A percentile compares a stretch with the other conserved stretches of the same genome.
Conservation (phyloP, 345 rosid species). For the Populus pruinosa region DNA sequence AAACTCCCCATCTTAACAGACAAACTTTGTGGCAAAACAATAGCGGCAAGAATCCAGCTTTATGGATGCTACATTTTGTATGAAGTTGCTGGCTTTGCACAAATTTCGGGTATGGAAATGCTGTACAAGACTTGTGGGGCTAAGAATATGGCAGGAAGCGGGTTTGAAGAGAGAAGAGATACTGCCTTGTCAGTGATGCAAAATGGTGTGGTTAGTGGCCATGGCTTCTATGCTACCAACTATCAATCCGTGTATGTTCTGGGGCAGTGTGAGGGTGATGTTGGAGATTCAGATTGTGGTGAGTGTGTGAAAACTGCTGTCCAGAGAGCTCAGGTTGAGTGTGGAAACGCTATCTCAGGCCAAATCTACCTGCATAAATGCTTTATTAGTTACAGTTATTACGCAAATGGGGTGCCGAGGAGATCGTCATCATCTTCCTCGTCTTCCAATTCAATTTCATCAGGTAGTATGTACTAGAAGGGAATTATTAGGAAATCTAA, state of each 20-base stretch:
- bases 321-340: constrained; percentile 85
- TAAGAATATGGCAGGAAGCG: constrained; percentile 57
- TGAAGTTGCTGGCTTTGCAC: constrained; percentile 74
- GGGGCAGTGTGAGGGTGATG: constrained; percentile 94
- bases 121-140: constrained; percentile 79
- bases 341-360: constrained; percentile 77
- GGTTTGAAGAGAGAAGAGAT: constrained; percentile 83
- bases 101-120: constrained; percentile 90
- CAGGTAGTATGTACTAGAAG: constrained; percentile 24
- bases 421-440: constrained; percentile 45
- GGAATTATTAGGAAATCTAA: not conserved
- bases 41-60: constrained; percentile 83
- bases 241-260: constrained; percentile 64
- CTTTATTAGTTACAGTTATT: constrained; percentile 71
- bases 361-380: constrained; percentile 90
- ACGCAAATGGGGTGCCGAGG: constrained; percentile 78
- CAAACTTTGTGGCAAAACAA: constrained; percentile 69
- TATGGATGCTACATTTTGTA: constrained; percentile 83
- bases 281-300: constrained; percentile 92
- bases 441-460: constrained; percentile 44
- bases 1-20: constrained; percentile 66
- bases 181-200: constrained; percentile 63
- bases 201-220: constrained; percentile 67
- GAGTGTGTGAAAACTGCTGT: constrained; percentile 71
- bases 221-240: constrained; percentile 68